Percentiles rank a stretch among this genome's conserved stretches.
phyloP scores from a whole-genome alignment of 495 filamentous ascomycete species.

The Parathielavia appendiculata region DNA sequence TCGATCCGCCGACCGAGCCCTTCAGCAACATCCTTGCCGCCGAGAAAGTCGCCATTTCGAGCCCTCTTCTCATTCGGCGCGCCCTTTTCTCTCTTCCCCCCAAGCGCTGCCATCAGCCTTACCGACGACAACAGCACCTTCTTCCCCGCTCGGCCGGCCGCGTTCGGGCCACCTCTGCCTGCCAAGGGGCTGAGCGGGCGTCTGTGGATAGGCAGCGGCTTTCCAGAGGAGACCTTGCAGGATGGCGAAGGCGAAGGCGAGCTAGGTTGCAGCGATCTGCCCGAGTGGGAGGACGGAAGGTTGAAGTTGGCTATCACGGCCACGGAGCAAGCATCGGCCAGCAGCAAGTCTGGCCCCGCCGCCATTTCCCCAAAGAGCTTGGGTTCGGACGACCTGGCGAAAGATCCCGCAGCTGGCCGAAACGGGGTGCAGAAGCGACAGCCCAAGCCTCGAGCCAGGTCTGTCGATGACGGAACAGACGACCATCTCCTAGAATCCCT shows the following conservation, averaged over 20 bases:
- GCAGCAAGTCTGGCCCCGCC: conserved; percentile 19
- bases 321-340: conserved; percentile 17
- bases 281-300: conserved; percentile 66
- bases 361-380: conserved; percentile 13
- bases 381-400: conserved; percentile 18
- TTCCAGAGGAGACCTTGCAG: conserved; percentile 64
- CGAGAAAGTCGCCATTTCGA: conserved; percentile 34
- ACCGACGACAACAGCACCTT: conserved; percentile 98
- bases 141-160: conserved; percentile 87
- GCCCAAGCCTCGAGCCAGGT: conserved; percentile 17
- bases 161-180: conserved; percentile 81
- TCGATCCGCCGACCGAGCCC: conserved; percentile 29
- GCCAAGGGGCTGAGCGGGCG: conserved; percentile 72
- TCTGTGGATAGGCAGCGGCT: conserved; percentile 86
- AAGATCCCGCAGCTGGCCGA: conserved; percentile 27
- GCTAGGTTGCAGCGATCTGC: conserved; percentile 96
- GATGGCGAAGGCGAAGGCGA: conserved; percentile 71
- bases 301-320: conserved; percentile 28
- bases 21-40: conserved; percentile 23
- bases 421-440: conserved; percentile 22
- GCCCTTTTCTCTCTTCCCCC: conserved; percentile 77
- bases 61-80: conserved; percentile 46
- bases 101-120: conserved; percentile 89
- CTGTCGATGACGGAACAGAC: conserved; percentile 76
- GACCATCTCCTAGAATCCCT: conserved; percentile 78